Percentiles rank a stretch among this genome's conserved stretches.
Conservation (phyloP, 2,329 filamentous ascomycete genomes). For the Cordyceps tenuipes region DNA sequence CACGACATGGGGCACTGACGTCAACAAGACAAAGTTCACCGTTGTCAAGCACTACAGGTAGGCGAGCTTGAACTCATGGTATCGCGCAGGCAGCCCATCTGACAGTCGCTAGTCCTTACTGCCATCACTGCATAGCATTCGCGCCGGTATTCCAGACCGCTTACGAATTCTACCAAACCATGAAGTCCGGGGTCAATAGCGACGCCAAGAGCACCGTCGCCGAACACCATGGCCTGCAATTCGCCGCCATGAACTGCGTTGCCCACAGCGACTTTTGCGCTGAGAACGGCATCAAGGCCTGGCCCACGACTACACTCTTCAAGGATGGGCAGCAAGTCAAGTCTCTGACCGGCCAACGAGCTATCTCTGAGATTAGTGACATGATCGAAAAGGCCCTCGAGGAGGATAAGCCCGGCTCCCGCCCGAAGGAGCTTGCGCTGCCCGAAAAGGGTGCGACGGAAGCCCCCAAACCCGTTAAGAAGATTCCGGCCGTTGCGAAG, state of each 20-base stretch:
- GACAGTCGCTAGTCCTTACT: conserved; percentile 41
- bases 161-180: conserved; percentile 93
- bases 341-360: conserved; percentile 56
- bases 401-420: conserved; percentile 68
- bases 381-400: conserved; percentile 73
- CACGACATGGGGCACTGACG: conserved; percentile 47
- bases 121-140: conserved; percentile 67
- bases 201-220: conserved; percentile 56
- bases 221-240: conserved; percentile 81
- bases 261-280: conserved; percentile 72
- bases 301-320: conserved; percentile 71
- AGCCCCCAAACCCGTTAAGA: conserved; percentile 21
- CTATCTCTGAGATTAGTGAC: conserved; percentile 55
- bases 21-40: conserved; percentile 44
- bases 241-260: conserved; percentile 78
- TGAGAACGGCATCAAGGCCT: conserved; percentile 58
- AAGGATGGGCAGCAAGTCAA: conserved; percentile 66
- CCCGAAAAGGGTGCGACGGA: conserved; percentile 61
- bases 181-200: conserved; percentile 55
- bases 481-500: conserved; percentile 12
- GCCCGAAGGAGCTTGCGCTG: conserved; percentile 58
- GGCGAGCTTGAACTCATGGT: background rate
- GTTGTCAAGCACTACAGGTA: conserved; percentile 63
- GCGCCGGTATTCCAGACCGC: conserved; percentile 84
- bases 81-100: conserved; percentile 16